These are phyloP conservation scores for Euphorbia peplus DNA, from an alignment of 345 rosid genomes.

Conservation along the genomic window DNA sequence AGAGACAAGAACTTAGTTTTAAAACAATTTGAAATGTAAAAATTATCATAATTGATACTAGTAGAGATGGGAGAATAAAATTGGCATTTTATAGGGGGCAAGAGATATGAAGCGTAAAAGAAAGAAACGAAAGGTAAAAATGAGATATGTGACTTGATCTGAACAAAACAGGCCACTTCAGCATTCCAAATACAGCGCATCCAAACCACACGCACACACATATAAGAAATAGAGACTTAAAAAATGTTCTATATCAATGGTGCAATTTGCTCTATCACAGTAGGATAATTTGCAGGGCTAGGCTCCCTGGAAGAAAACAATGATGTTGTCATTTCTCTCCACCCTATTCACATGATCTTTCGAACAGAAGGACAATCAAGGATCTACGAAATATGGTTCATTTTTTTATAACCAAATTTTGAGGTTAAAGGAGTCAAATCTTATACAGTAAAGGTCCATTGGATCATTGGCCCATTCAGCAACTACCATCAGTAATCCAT, in stretches of 20 bases:
- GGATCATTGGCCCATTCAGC: no score
- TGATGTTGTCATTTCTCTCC: no score
- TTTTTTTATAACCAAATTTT: no score
- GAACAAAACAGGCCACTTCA: not conserved
- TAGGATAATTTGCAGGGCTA: not conserved
- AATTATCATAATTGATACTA: not conserved
- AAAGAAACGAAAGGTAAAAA: no score
- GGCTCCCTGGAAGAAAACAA: not conserved
- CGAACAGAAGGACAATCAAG: no score
- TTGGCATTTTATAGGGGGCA: not conserved
- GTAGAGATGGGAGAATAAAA: not conserved
- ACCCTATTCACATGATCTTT: no score
- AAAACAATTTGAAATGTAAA: not conserved
- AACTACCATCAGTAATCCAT: no score
- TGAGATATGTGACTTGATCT: not conserved
- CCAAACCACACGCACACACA: not conserved
- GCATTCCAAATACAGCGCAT: not conserved
- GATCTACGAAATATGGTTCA: no score
- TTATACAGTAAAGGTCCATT: no score
- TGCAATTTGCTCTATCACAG: not conserved
- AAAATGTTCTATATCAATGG: not conserved
- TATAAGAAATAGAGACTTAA: no score
- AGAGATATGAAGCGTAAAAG: not conserved
- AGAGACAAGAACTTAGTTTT: not conserved
- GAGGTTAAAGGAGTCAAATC: no score